These are phyloP conservation scores for Paracamarosporium sp. DNA, from an alignment of 2,329 filamentous ascomycete species.

Conservation along the genomic window DNA sequence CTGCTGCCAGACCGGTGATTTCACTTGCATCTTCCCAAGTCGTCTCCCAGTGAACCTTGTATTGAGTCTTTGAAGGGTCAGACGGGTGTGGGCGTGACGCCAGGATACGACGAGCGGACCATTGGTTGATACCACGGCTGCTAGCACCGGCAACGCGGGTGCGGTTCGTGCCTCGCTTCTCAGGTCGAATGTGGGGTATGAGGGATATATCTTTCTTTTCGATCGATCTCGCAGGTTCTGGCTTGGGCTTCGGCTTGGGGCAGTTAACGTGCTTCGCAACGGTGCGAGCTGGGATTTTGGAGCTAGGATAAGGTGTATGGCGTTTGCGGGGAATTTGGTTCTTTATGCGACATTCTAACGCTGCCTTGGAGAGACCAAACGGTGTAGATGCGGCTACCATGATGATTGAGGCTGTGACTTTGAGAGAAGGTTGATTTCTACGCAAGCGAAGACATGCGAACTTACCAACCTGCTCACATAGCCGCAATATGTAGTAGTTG, in stretches of 20 bases:
- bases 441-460: neutral
- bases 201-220: neutral
- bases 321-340: conserved; percentile 14
- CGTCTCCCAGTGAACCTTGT: conserved; percentile 17
- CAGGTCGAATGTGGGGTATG: neutral
- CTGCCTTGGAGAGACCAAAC: conserved; percentile 8
- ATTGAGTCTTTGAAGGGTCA: conserved; percentile 1
- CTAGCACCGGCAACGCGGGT: neutral
- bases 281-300: neutral
- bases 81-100: conserved; percentile 5
- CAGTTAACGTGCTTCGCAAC: neutral
- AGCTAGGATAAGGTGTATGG: neutral
- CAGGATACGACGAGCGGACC: conserved; percentile 12
- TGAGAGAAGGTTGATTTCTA: neutral
- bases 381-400: conserved; percentile 2
- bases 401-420: neutral
- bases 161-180: conserved; percentile 6
- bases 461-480: neutral
- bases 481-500: neutral
- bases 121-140: conserved; percentile 1
- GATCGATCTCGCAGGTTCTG: neutral
- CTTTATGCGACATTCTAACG: conserved; percentile 2
- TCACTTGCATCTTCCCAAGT: conserved; percentile 11
- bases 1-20: neutral
- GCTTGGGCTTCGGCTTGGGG: neutral